Evolutionary conservation across 208 protist genomes (phyloP).

Genomic region (Phytomonas serpens): DNA sequence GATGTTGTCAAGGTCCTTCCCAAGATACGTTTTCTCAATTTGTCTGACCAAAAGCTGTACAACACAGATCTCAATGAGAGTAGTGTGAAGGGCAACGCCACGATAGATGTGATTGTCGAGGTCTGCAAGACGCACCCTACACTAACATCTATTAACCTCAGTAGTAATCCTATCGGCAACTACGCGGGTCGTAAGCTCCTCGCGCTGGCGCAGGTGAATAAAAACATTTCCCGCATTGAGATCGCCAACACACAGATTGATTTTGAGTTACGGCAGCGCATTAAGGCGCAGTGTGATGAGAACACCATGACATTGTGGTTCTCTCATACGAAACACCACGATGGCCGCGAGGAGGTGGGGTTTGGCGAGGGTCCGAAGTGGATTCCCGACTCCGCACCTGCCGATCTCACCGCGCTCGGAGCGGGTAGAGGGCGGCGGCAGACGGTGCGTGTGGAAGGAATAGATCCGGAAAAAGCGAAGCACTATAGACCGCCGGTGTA

Average conservation of each 20-base stretch:
- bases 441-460: conserved; percentile 70
- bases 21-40: conserved; percentile 71
- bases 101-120: conserved; percentile 78
- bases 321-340: conserved; percentile 22
- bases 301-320: conserved; percentile 77
- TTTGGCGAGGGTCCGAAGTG: conserved; percentile 69
- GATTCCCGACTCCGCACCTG: conserved; percentile 43
- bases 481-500: conserved; percentile 65
- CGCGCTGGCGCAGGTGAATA: conserved; percentile 66
- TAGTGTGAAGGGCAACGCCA: conserved; percentile 80
- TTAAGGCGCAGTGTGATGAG: conserved; percentile 76
- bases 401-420: conserved; percentile 69
- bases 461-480: conserved; percentile 79
- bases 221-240: conserved; percentile 69
- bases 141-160: conserved; percentile 71
- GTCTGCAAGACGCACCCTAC: conserved; percentile 76
- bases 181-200: conserved; percentile 86
- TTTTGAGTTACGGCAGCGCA: conserved; percentile 74
- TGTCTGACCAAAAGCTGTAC: conserved; percentile 85
- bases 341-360: conserved; percentile 18
- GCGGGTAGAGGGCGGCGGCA: conserved; percentile 59
- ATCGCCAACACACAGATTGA: conserved; percentile 78
- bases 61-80: conserved; percentile 87
- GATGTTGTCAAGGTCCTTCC: conserved; percentile 67
- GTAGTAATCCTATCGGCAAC: conserved; percentile 84